Evolutionary conservation across 1,284 basidiomycete species (phyloP), one percentile per base, ranked within the genome.

Genomic region (Gomphus bonarii): DNA sequence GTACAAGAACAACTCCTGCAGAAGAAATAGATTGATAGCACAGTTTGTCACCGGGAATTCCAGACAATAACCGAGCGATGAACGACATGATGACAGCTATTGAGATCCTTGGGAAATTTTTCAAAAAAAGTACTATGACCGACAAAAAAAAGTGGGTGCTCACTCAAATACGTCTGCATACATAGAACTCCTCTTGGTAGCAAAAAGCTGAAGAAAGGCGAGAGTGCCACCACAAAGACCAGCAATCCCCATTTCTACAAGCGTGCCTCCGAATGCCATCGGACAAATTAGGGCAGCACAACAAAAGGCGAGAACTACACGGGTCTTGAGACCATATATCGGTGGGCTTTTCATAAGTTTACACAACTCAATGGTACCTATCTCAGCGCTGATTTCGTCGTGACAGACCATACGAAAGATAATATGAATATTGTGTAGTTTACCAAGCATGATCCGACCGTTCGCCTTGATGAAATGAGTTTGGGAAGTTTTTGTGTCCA

Each of bases 141-240:
- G 36, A 47, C 38, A 46, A 33, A 51, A 48, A 30, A 44, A 33
- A 25, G 25, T 25, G 46, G 28, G n/a, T 6, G 75, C 86, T 69
- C 66, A 91, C 89, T 93, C 91, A 64, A 91, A 93, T 57, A 94
- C 87, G 64, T 91, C 92, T 6, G 88, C 88, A 68, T 91, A 93
- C 70, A 90, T 83, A 1, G 86, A 76, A 63, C 85, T 90, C 68
- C 87, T 89, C 58, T 82, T 78, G 7, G 89, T 88, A 4, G 85
- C 81, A 63, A 81, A 83, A 51, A 91, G 71, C 31, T 89, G 88
- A 47, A 92, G 74, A 66, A 85, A 90, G 62, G 88, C 84, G 51
- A 93, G 70, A 49, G 82, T 65, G 54, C 78, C 79, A 4, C 88
- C 88, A 61, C 84, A 84, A 2, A 75, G 67, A 1, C 88, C 91